phyloP scores from a whole-genome alignment of 176 grass and related monocot genomes.

The Hyparrhenia diplandra region DNA sequence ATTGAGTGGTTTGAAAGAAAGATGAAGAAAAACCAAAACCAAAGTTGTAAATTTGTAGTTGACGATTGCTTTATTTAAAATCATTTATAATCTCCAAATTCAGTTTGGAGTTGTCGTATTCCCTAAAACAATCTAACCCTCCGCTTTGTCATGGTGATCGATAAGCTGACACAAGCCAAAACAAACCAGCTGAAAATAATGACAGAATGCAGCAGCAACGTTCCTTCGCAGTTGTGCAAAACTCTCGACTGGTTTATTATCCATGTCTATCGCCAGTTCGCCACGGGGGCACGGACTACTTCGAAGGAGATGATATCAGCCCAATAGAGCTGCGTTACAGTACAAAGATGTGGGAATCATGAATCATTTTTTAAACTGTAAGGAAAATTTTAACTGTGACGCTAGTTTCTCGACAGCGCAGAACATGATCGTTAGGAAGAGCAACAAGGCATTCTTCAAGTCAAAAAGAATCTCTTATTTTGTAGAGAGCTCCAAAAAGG shows the following conservation, averaged over 20 bases:
- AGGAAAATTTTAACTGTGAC: not conserved
- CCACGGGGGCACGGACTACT: not conserved
- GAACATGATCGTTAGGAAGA: not conserved
- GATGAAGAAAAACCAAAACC: too few relatives aligned
- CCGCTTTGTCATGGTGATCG: too few relatives aligned
- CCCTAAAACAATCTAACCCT: too few relatives aligned
- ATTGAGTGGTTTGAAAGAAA: too few relatives aligned
- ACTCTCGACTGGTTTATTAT: not conserved
- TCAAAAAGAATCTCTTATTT: conserved; percentile 30
- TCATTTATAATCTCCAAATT: too few relatives aligned
- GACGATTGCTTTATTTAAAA: too few relatives aligned
- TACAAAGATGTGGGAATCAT: not conserved
- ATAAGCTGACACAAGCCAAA: too few relatives aligned
- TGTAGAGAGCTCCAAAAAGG: conserved; percentile 21
- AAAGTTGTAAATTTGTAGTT: too few relatives aligned
- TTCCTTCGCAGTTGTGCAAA: too few relatives aligned
- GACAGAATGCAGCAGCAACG: not conserved
- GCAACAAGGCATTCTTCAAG: not conserved
- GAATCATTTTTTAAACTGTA: not conserved
- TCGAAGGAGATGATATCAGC: not conserved
- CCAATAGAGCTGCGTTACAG: not conserved
- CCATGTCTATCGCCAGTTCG: not conserved
- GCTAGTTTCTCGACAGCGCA: not conserved
- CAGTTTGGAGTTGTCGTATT: too few relatives aligned
- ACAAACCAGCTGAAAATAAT: too few relatives aligned